phyloP scores from a whole-genome alignment of 2,329 filamentous ascomycete genomes.

The Exophiala mesophila region DNA sequence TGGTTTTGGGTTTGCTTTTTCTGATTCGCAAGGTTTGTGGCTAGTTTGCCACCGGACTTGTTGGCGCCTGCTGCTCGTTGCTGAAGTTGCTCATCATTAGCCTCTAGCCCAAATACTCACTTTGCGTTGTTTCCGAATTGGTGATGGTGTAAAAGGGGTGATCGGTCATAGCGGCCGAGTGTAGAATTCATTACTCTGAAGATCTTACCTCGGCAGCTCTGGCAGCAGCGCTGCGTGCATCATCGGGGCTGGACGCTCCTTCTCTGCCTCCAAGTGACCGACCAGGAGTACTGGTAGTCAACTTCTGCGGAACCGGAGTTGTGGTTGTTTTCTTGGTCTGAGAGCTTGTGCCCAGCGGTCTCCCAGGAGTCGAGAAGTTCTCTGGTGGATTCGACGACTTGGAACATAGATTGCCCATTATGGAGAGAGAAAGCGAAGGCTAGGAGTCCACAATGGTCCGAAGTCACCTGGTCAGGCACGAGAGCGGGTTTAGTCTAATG shows the following conservation, averaged over 20 bases:
- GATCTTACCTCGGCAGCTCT: slow-evolving; percentile 76
- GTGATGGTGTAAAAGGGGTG: no score
- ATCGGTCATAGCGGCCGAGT: no score
- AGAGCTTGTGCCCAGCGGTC: slow-evolving; percentile 59
- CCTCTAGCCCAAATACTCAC: no score
- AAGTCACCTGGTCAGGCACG: not conserved
- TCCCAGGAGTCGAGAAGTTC: slow-evolving; percentile 67
- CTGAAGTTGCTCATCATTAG: no score
- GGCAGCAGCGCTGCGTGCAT: slow-evolving; percentile 69
- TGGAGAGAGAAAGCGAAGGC: not conserved
- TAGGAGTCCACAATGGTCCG: not conserved
- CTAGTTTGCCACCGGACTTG: slow-evolving; percentile 60
- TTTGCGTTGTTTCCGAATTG: no score
- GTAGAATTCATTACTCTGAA: no score
- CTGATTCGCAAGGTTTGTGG: slow-evolving; percentile 66
- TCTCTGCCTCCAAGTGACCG: slow-evolving; percentile 59
- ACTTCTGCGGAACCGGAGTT: slow-evolving; percentile 45
- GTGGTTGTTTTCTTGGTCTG: slow-evolving; percentile 37
- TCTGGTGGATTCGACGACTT: slow-evolving; percentile 58
- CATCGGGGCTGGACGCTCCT: slow-evolving; percentile 35
- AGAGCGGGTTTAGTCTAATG: not conserved
- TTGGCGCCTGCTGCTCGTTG: slow-evolving; percentile 59
- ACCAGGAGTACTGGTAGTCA: slow-evolving; percentile 43
- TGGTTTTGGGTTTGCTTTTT: slow-evolving; percentile 67
- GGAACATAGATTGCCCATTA: slow-evolving; percentile 85